Evolutionary conservation across 2,329 filamentous ascomycete species (phyloP).

Genomic region (Orbilia quercus): DNA sequence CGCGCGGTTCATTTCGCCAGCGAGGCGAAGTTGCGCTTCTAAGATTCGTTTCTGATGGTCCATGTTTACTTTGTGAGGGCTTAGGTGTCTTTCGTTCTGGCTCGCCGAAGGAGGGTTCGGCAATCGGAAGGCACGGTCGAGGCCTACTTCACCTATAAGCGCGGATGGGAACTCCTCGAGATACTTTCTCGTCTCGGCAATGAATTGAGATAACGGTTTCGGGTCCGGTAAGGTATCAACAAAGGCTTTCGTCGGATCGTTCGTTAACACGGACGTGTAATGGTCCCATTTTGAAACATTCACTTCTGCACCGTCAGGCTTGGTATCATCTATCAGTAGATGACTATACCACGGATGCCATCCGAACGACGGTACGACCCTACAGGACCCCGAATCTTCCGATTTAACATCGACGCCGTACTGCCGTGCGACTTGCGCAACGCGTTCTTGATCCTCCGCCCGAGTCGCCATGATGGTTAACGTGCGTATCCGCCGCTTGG

Average conservation of each 20-base stretch:
- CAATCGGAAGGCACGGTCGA: conserved; percentile 81
- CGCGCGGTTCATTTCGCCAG: conserved; percentile 73
- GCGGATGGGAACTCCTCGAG: conserved; percentile 72
- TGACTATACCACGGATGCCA: conserved; percentile 91
- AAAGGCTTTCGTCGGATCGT: conserved; percentile 65
- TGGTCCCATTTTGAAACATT: conserved; percentile 64
- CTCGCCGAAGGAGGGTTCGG: conserved; percentile 67
- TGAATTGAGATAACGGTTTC: conserved; percentile 70
- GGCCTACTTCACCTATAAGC: conserved; percentile 79
- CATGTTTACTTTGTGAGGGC: conserved; percentile 74
- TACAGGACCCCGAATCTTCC: conserved; percentile 59
- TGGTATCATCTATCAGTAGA: conserved; percentile 75
- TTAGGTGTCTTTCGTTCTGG: conserved; percentile 75
- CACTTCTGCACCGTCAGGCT: conserved; percentile 36
- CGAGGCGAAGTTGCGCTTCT: conserved; percentile 75
- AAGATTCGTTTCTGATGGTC: conserved; percentile 76
- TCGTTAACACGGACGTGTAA: conserved; percentile 74
- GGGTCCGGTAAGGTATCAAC: conserved; percentile 71
- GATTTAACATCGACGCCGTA: conserved; percentile 66
- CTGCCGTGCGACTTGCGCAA: conserved; percentile 70
- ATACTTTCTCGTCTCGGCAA: conserved; percentile 69
- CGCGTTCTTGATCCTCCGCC: conserved; percentile 78
- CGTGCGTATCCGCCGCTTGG: conserved; percentile 59
- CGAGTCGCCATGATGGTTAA: conserved; percentile 83
- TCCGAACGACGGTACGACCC: conserved; percentile 77